phyloP scores from a whole-genome alignment of 345 rosid species.

The Ceriops zippeliana region DNA sequence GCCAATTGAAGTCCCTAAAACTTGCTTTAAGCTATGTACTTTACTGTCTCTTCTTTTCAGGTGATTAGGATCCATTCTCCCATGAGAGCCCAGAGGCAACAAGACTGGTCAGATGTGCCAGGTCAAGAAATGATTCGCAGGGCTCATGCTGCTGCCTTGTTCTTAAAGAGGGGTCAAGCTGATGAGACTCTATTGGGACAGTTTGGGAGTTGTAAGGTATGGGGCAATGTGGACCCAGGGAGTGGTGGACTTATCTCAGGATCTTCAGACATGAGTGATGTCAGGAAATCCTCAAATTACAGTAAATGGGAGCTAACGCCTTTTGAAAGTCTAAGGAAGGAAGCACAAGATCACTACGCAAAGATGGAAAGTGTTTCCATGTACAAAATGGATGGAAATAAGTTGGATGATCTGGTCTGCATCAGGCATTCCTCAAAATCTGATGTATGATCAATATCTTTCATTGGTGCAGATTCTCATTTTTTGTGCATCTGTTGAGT shows the following conservation, averaged over 20 bases:
- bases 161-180: conserved; percentile 51
- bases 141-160: conserved; percentile 79
- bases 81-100: conserved; percentile 69
- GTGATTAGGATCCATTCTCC: conserved; percentile 95
- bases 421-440: conserved; percentile 43
- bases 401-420: conserved; percentile 90
- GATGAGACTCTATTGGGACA: conserved; percentile 45
- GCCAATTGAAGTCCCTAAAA: neutral
- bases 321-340: conserved; percentile 73
- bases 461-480: neutral
- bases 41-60: conserved; percentile 34
- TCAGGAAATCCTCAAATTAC: conserved; percentile 71
- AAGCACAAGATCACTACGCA: conserved; percentile 66
- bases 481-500: neutral
- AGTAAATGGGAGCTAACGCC: conserved; percentile 89
- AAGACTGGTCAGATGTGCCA: conserved; percentile 87
- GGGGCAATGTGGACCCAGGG: conserved; percentile 61
- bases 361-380: conserved; percentile 78
- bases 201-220: conserved; percentile 89
- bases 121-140: conserved; percentile 63
- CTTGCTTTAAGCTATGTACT: neutral
- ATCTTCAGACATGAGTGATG: conserved; percentile 72
- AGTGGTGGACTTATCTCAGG: conserved; percentile 66
- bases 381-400: conserved; percentile 97
- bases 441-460: conserved; percentile 7